Evolutionary conservation across 225 moss, liverwort and hornwort species (phyloP).

Genomic region (Asterella californica): DNA sequence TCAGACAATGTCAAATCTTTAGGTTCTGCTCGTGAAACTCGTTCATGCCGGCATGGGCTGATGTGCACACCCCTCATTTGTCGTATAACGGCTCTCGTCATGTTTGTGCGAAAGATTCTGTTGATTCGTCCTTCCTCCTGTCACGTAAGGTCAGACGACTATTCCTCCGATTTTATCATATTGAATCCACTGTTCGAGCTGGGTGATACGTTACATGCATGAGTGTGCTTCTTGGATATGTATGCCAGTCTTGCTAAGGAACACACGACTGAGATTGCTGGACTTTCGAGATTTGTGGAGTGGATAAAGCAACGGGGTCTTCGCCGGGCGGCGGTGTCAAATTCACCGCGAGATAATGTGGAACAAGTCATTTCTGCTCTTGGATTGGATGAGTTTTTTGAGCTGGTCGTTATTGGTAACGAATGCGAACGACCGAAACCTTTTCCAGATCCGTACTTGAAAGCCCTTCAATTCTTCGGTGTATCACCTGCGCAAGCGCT

Average conservation of each 20-base stretch:
- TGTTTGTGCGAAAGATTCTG: background rate
- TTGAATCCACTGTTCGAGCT: background rate
- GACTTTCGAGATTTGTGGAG: constrained; percentile 58
- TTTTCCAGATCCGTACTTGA: constrained; percentile 79
- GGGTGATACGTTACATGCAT: background rate
- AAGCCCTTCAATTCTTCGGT: constrained; percentile 72
- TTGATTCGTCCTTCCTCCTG: background rate
- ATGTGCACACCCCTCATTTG: too few species aligned
- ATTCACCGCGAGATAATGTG: constrained; percentile 77
- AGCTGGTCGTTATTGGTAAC: constrained; percentile 70
- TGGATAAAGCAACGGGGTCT: constrained; percentile 68
- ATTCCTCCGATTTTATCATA: too few species aligned
- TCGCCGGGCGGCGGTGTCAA: constrained; percentile 84
- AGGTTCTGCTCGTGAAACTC: too few species aligned
- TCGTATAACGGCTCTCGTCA: too few species aligned
- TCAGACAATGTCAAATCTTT: too few species aligned
- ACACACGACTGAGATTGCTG: constrained; percentile 41
- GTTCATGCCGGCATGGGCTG: too few species aligned
- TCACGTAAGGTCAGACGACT: background rate
- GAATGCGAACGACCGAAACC: constrained; percentile 90
- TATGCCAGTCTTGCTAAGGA: constrained; percentile 41
- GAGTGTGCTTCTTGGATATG: background rate
- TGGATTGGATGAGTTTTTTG: constrained; percentile 66
- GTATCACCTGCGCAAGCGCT: constrained; percentile 59
- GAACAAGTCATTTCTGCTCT: constrained; percentile 75